phyloP scores from a whole-genome alignment of 148 eudicot species.

The Vaccinium vitisidaea region DNA sequence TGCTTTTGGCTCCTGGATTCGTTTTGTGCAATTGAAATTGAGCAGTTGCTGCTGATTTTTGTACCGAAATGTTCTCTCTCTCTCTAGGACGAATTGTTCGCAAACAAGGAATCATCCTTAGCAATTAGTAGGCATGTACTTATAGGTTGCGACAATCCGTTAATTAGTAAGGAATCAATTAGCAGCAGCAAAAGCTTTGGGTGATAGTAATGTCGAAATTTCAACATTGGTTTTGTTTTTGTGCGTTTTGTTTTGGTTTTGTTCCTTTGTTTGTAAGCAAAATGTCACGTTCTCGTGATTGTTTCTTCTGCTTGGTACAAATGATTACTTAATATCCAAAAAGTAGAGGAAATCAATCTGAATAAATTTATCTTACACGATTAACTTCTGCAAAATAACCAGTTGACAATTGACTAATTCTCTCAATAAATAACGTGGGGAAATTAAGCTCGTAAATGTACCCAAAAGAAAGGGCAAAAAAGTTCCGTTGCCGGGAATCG shows the following conservation, averaged over 20 bases:
- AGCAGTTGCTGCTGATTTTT: constrained; percentile 16
- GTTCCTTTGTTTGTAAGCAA: no score
- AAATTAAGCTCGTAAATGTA: not conserved
- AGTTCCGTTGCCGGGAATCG: constrained; percentile 74
- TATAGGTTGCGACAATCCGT: no score
- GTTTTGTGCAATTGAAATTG: constrained; percentile 22
- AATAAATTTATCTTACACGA: not conserved
- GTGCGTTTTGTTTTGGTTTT: not conserved
- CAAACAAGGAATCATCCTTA: no score
- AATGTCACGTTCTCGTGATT: no score
- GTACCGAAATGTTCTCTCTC: constrained; percentile 9
- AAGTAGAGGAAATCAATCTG: not conserved
- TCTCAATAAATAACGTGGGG: not conserved
- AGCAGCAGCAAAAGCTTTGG: no score
- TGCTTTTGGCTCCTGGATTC: constrained; percentile 14
- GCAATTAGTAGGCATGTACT: no score
- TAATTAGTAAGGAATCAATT: no score
- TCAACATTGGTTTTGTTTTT: not conserved
- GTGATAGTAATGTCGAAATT: not conserved
- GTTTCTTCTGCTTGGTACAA: no score
- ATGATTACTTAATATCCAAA: not conserved
- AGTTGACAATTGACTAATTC: no score
- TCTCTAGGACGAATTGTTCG: no score
- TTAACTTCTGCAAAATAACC: no score
- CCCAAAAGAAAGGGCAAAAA: not conserved